Base-by-base conservation (phyloP, 495 filamentous ascomycete genomes). In the Pseudevernia furfuracea region DNA sequence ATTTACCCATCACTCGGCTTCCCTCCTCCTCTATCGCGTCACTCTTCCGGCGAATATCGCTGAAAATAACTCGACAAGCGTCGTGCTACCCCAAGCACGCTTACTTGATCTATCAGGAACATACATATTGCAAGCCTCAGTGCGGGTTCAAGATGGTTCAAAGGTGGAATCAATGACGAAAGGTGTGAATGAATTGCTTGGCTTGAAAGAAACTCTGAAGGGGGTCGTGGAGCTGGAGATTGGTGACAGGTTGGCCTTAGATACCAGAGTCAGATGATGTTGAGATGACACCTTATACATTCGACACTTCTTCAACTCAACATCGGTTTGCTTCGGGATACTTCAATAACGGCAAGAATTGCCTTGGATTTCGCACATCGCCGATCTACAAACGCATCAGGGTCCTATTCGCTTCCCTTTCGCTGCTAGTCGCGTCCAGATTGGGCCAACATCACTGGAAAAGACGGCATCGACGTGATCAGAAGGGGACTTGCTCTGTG, bases 141-240 rank as follows among this genome's bases (percentile, higher is more conserved):
- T 81, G 44, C 77, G 72, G 5, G 77, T 82, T 21, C 76, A 79
- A 55, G 81, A 83, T 65, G 79, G 79, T 9, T 75, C 73, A 44
- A 81, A 82, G 43, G 79, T 80, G 61, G 81, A 81, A 63, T 74
- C 78, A 25, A 81, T 87, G 71, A 82, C 80, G 55, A 74, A 75
- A 9, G 87, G 80, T 8, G 80, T 80, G 28, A 77, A 81, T 64
- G 84, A 88, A 68, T 70, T 90, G 57, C 78, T 83, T 68, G 76
- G 73, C 12, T 76, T 90, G 65, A 85, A 84, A 66, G 81, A 85
- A 67, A 73, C 78, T 63, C 74, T 90, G 71, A 86, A 82, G 70
- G 85, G 86, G 9, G 81, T 82, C 10, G 83, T 89, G 55, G 84
- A 85, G 37, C 74, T 90, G 61, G 79, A 84, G 60, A 77, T 82